Conservation (phyloP, 805 yeast species). For the Yamadazyma akitaensis region DNA sequence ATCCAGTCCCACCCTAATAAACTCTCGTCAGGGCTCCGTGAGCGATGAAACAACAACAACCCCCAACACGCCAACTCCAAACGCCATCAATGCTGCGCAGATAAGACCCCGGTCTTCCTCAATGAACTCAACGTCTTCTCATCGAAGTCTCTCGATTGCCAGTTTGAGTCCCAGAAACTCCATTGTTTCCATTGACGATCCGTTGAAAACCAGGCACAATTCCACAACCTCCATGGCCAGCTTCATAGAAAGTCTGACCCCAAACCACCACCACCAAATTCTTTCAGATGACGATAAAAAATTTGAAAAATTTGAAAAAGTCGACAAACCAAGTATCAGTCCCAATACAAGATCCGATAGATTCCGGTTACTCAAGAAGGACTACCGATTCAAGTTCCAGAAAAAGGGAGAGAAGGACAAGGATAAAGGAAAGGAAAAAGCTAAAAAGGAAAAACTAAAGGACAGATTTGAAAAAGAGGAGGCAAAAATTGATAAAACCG, state of each 20-base stretch:
- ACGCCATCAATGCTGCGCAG: not conserved
- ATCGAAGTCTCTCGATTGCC: slow-evolving; percentile 34
- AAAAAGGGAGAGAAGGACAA: slow-evolving; percentile 10
- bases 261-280: slow-evolving; percentile 5
- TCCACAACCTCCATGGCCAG: slow-evolving; percentile 19
- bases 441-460: slow-evolving; percentile 3
- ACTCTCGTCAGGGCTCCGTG: not conserved
- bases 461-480: slow-evolving; percentile 3
- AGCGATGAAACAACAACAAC: not conserved
- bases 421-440: slow-evolving; percentile 2
- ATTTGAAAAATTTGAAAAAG: slow-evolving; percentile 6
- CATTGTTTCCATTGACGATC: slow-evolving; percentile 38
- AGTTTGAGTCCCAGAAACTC: slow-evolving; percentile 40
- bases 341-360: slow-evolving; percentile 15
- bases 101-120: slow-evolving; percentile 31
- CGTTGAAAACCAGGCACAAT: slow-evolving; percentile 30
- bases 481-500: not conserved
- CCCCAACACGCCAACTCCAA: not conserved
- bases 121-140: slow-evolving; percentile 25
- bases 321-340: slow-evolving; percentile 12
- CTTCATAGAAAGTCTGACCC: slow-evolving; percentile 14
- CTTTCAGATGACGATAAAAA: slow-evolving; percentile 22
- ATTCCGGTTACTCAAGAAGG: slow-evolving; percentile 16
- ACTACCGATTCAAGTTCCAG: slow-evolving; percentile 22
- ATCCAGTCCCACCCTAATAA: too few relatives aligned